Evolutionary conservation across 495 filamentous ascomycete species (phyloP), one percentile per base, ranked within the genome.

Genomic region (Penicillium fimorum): DNA sequence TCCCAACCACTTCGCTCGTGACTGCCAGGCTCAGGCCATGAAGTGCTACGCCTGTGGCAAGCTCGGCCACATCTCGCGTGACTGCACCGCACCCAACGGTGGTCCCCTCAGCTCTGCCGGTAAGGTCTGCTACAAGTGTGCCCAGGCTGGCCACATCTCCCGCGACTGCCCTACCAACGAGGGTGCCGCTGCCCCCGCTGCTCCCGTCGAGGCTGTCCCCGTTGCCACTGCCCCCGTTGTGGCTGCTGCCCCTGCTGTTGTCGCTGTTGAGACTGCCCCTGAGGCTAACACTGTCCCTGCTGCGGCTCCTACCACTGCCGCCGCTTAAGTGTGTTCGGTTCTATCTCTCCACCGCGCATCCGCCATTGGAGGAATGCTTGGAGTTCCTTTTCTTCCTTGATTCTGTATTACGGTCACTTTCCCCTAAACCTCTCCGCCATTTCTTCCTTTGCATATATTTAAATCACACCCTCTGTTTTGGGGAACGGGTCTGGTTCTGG

Each of bases 1-100:
- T 12, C 95, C 94, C 46, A 99, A 99, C 80, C 95, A 99, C 75
- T 99, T 91, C 66, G 94, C 95, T 48, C 89, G 95, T 58, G 95
- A 99, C 72, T 99, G 95, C 81, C 95, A 99, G 78, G 94, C 94
- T 58, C 95, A 97, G 77, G 92, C 93, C 52, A 96, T 96, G 92
- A 99, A 99, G 76, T 99, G 95, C 83, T 99, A 97, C 73, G 93
- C 95, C 60, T 99, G 95, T 72, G 95, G 95, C 70, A 98, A 98
- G 78, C 84, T 96, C 74, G 94, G 94, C 43, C 94, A 98, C 78
- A 97, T 97, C 73, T 96, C 91, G 22, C 87, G 93, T 61, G 94
- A 99, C 76, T 99, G 94, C 79, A 96, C 92, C 22, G 90, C 95
- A 49, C 95, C 95, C 52, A 97, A 97, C 72, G 95, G 95, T 45